Evolutionary conservation across 192 early-diverging fungal species (phyloP), one percentile per base, ranked within the genome.

Genomic region (Dissophora globulifera): DNA sequence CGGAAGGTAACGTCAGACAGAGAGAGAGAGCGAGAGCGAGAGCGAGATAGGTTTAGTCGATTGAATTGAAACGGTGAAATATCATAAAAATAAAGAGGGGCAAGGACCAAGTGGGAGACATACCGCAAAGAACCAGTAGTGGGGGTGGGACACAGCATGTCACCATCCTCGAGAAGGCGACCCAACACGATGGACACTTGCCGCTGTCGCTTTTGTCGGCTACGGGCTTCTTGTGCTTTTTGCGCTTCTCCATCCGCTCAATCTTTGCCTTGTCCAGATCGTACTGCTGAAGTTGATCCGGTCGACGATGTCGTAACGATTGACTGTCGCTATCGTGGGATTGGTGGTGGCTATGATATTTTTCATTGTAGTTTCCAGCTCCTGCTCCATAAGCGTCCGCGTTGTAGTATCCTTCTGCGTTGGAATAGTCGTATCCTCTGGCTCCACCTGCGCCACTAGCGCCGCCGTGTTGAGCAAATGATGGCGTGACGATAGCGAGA

Each of bases 81-180:
- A 6, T 6, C 13, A 26, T 2, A 47, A 46, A 31, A 35, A 38
- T 9, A 38, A 38, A 38, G 13, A 38, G 35, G 30, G 11, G 40
- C 35, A 55, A 19, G 10, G 12, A 12, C 30, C n/a, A n/a, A n/a
- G n/a, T n/a, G n/a, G n/a, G n/a, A n/a, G n/a, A 11, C 69, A 42
- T 32, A 76, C 71, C 71, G 26, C 65, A 30, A 30, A 76, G 54
- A 13, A 43, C 55, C 20, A 88, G 75, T 17, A 87, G 67, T n/a
- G 82, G 74, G 0, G 79, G 66, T 7, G 86, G 86, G 54, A 83
- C 81, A 62, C 82, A 88, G 58, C 84, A 88, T 22, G 87, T 88
- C 26, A 85, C 78, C 19, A 85, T 58, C 32, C 81, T 78, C 42
- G 82, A 84, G 69, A 84, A 88, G 7, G 82, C 65, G 49, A 81